phyloP scores from a whole-genome alignment of 768 basidiomycete species.

The Podaxis sp. region DNA sequence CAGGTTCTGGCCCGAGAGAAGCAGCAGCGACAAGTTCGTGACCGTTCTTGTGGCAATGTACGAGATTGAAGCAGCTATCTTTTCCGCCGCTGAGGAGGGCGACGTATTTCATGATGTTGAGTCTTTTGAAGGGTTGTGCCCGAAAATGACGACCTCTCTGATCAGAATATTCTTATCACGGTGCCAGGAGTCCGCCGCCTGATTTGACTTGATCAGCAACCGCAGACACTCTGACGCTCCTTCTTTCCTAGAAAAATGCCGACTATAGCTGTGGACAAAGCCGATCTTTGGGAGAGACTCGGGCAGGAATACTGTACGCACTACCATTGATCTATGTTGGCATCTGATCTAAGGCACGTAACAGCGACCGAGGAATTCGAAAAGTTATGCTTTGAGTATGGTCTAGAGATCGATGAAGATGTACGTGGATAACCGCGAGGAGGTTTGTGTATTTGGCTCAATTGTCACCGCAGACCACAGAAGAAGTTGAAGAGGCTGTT shows the following conservation, averaged over 20 bases:
- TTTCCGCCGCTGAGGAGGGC: slow-evolving; percentile 96
- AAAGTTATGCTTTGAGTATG: slow-evolving; percentile 94
- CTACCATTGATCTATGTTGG: neutral
- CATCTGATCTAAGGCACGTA: slow-evolving; percentile 10
- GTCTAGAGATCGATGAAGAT: slow-evolving; percentile 96
- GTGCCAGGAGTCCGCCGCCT: slow-evolving; percentile 9
- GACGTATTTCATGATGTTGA: slow-evolving; percentile 75
- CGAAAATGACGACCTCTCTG: slow-evolving; percentile 14
- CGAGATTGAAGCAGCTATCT: slow-evolving; percentile 93
- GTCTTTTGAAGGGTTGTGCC: neutral
- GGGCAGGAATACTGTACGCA: slow-evolving; percentile 74
- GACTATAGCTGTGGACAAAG: slow-evolving; percentile 93
- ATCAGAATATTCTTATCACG: slow-evolving; percentile 11
- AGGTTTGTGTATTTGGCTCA: neutral
- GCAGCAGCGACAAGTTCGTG: slow-evolving; percentile 88
- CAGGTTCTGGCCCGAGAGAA: slow-evolving; percentile 76
- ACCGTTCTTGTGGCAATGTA: slow-evolving; percentile 82
- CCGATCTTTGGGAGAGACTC: slow-evolving; percentile 85
- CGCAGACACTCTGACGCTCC: neutral
- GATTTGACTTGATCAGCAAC: slow-evolving; percentile 28
- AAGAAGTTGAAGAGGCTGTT: slow-evolving; percentile 75
- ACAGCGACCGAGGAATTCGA: slow-evolving; percentile 94
- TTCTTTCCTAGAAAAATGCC: slow-evolving; percentile 55
- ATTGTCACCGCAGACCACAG: slow-evolving; percentile 62
- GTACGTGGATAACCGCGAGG: slow-evolving; percentile 41